Evolutionary conservation across 495 filamentous ascomycete genomes (phyloP), one percentile per base, ranked within the genome.

Genomic region (Aspergillus homomorphus): DNA sequence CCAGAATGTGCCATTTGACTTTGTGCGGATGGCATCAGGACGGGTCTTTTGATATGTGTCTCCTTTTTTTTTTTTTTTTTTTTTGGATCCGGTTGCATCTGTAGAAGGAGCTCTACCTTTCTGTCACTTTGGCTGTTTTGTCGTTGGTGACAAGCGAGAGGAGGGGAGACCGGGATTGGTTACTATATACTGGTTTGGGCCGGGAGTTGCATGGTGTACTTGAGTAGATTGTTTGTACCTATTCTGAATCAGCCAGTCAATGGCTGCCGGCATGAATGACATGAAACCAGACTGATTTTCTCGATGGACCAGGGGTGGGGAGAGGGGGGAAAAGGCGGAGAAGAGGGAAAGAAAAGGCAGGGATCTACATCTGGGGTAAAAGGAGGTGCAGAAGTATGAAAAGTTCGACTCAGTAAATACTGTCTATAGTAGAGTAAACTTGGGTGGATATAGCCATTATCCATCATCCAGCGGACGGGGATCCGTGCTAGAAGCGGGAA

Each of bases 1-100:
- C 16, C 87, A 91, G 77, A 92, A 92, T 68, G 89, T 94, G 38
- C 87, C 88, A 23, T 92, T 90, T 75, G 90, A 90, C 71, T 94
- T 94, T 75, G 89, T 92, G 38, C 71, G 89, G 42, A 77, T 92
- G 74, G 88, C 89, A 8, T 86, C 86, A 61, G 89, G 89, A 16
- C 71, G 88, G 58, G 81, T 83, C 22, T 68, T 90, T 66, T 90
- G 84, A 71, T 45, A 20, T 54, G 30, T 59, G 33, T 46, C 24
- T 54, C 21, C 51, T n/a, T 44, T 51, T 48, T 14, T 15, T 46
- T 24, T 45, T 6, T 50, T 58, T 4, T 18, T 3, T 2, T 6
- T 20, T 51, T 20, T 22, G 48, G 20, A 28, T 19, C 48, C 4
- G 22, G 21, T 22, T 45, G 33, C 24, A 23, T 45, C 22, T 21